Evolutionary conservation across 352 stramenopile genomes (phyloP), one percentile per base, ranked within the genome.

Genomic region (Pythium sukuiense): DNA sequence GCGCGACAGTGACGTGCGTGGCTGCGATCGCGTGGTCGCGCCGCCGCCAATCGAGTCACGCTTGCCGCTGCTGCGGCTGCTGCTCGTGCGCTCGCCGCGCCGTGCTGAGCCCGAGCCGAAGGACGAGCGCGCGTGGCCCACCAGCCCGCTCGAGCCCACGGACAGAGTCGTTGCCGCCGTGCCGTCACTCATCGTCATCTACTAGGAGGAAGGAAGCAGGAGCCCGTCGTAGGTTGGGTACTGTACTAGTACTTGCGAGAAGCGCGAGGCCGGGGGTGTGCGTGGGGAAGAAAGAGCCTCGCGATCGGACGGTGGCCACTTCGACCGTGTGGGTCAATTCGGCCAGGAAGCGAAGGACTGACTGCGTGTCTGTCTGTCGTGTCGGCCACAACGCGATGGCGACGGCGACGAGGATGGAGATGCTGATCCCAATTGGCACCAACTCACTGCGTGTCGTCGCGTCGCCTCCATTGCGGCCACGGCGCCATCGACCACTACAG

Each of bases 161-260:
- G 62, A 69, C 30, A 69, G 57, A 55, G 63, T 70, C n/a, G 62
- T 66, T 24, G 60, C 60, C 8, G 60, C 26, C 24, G 61, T 68
- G 45, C 30, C 41, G 59, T 68, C 53, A 55, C 61, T 68, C 61
- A 68, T 68, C 6, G 45, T 62, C 41, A 59, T 59, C n/a, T 13
- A 30, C 1, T 6, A 30, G 12, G 43, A 16, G 5, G 5, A 50
- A n/a, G 2, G 33, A 14, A 39, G 33, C 33, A 12, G 9, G 33
- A 12, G 13, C 33, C 20, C 20, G 20, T 24, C 20, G 20, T 39
- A n/a, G 12, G 11, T 18, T 43, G 37, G 37, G 37, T 43, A 43
- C 37, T 43, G 37, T 43, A 13, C 12, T 29, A 13, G 18, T 30
- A 27, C 8, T 35, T 0, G 32, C 14, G 37, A 16, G 37, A 46